Percentiles rank a stretch among this genome's conserved stretches.
These are phyloP conservation scores for Polygonum maritimum DNA, from an alignment of 148 eudicot genomes.

Conservation along the genomic window DNA sequence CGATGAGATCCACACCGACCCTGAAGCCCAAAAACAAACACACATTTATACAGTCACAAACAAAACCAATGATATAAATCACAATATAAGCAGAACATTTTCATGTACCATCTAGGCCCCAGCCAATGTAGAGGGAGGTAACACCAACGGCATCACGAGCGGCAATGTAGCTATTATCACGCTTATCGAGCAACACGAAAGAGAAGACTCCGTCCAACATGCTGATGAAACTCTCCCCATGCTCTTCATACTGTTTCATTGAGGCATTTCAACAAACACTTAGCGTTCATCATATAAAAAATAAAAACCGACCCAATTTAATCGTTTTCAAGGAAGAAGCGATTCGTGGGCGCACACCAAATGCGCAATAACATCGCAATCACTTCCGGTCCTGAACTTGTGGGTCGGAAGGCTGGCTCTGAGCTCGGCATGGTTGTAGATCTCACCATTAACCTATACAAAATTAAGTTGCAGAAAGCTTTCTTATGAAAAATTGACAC, in stretches of 20 bases:
- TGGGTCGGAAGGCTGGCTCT: constrained; percentile 48
- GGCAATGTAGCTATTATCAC: constrained; percentile 68
- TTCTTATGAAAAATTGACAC: too few relatives aligned
- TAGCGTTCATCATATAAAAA: background rate
- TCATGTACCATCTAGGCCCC: constrained; percentile 87
- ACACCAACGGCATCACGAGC: constrained; percentile 96
- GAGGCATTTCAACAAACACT: background rate
- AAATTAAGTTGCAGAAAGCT: background rate
- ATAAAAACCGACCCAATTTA: background rate
- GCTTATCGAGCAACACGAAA: constrained; percentile 73
- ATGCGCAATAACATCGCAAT: constrained; percentile 94
- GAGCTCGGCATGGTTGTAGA: constrained; percentile 75
- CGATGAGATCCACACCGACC: constrained; percentile 86
- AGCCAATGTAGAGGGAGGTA: constrained; percentile 82
- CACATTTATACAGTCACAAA: background rate
- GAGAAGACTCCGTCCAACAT: constrained; percentile 96
- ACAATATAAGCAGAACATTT: background rate
- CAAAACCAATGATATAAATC: background rate
- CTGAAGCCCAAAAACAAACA: constrained; percentile 20
- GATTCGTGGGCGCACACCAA: constrained; percentile 35
- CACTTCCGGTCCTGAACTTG: constrained; percentile 74
- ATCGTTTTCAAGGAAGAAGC: background rate
- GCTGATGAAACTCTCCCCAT: constrained; percentile 81
- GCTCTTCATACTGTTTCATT: constrained; percentile 64
- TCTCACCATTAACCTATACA: constrained; percentile 73